These are phyloP conservation scores for Raphidocelis subcapitata DNA, from an alignment of 139 green algal genomes.

Conservation along the genomic window DNA sequence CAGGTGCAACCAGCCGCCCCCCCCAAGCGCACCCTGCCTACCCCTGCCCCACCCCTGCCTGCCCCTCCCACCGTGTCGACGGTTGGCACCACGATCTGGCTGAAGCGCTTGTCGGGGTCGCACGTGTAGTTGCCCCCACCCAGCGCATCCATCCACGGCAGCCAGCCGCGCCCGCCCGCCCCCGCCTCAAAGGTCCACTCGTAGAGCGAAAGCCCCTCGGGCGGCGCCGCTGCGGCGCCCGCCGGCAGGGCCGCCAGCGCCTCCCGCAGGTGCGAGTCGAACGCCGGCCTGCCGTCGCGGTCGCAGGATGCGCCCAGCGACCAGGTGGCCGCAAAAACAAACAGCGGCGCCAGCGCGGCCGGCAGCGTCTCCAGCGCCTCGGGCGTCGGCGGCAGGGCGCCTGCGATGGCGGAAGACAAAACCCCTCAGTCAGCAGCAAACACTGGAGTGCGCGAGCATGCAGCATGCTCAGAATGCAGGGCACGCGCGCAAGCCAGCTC, in stretches of 20 bases:
- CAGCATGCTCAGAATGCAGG: no score
- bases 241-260: slow-evolving; percentile 10
- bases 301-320: slow-evolving; percentile 71
- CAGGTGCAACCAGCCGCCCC: no score
- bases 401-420: no score
- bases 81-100: slow-evolving; percentile 78
- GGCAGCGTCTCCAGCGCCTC: slow-evolving; percentile 47
- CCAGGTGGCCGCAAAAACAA: slow-evolving; percentile 79
- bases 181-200: background rate
- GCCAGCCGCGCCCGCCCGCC: slow-evolving; percentile 47
- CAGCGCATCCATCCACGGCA: slow-evolving; percentile 74
- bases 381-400: slow-evolving; percentile 33
- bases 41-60: no score
- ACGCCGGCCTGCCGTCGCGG: slow-evolving; percentile 48
- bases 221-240: no score
- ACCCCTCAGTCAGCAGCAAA: no score
- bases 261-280: slow-evolving; percentile 59
- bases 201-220: no score
- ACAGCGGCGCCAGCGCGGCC: slow-evolving; percentile 48
- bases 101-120: slow-evolving; percentile 68
- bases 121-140: slow-evolving; percentile 56
- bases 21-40: no score
- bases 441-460: no score
- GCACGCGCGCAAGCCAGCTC: no score
- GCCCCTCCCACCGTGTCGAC: slow-evolving; percentile 57